Base-by-base conservation (phyloP, 495 filamentous ascomycete species). In the Penicillium soppii region DNA sequence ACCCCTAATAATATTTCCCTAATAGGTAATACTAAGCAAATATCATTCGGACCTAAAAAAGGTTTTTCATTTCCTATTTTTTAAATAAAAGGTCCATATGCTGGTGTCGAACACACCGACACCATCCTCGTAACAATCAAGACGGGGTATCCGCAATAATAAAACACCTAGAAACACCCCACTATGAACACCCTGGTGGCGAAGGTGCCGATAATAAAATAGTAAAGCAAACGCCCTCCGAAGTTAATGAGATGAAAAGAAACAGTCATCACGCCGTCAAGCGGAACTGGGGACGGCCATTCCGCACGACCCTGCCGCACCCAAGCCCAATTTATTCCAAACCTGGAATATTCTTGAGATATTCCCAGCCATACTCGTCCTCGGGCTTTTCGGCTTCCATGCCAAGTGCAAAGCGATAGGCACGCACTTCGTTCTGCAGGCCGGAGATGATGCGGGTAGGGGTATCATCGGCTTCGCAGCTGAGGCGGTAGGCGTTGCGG, bases 341-440 rank as follows among this genome's bases (percentile, higher is more conserved):
- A 49, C 60, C 60, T 7, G 72, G 68, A 19, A 72, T 54, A 54
- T 80, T 69, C 58, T 75, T 77, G 43, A 80, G 57, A 19, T 78
- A 70, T 46, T 79, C 77, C 71, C 71, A 81, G 22, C 78, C 78
- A 50, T 68, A 79, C 59, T 81, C 78, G 8, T 79, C 75, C 35
- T 81, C 77, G 4, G 68, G 66, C 43, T 70, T 75, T 59, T 81
- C 78, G 1, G 68, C 57, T 50, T 80, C 78, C 73, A 81, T 74
- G 8, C 78, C 77, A 19, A 81, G 62, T 4, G 77, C 76, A 33
- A 73, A 69, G 47, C 78, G 73, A 45, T 77, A 77, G 25, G 76
- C 75, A 15, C 78, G 71, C n/a, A 81, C 77, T 52, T 81, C 78
- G 36, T 77, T 79, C 55, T 81, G 78, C 8, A 81, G 61, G 17